A percentile compares a stretch with the other conserved stretches of the same genome.
Evolutionary conservation across 108 stramenopile genomes (phyloP).

Genomic region (Thalassiosira profunda): DNA sequence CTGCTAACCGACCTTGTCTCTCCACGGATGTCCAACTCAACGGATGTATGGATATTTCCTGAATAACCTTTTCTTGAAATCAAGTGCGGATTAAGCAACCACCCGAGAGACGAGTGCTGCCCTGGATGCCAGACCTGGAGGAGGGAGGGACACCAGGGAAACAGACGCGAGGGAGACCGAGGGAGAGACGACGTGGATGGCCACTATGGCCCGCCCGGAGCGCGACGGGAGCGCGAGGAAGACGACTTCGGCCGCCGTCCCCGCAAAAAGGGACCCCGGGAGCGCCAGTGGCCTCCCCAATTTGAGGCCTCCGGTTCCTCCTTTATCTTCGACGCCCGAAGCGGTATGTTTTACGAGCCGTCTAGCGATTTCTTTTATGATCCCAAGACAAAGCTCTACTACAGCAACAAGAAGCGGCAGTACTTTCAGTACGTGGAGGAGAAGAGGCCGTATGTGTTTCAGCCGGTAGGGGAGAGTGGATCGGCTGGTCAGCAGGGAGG

Average conservation of each 20-base stretch:
- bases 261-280: not conserved
- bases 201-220: slow-evolving; percentile 3
- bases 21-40: not conserved
- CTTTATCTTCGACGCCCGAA: slow-evolving; percentile 76
- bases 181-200: slow-evolving; percentile 6
- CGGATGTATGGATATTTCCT: not conserved
- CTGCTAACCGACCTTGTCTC: not conserved
- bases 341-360: slow-evolving; percentile 88
- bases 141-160: not conserved
- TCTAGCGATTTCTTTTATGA: slow-evolving; percentile 82
- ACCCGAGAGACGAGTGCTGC: slow-evolving; percentile 24
- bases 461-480: slow-evolving; percentile 20
- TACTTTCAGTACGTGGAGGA: slow-evolving; percentile 63
- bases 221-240: not conserved
- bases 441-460: slow-evolving; percentile 22
- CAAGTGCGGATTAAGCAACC: slow-evolving; percentile 33
- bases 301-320: slow-evolving; percentile 72
- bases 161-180: not conserved
- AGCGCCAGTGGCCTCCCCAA: slow-evolving; percentile 74
- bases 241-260: slow-evolving; percentile 6
- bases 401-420: slow-evolving; percentile 56
- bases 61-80: not conserved
- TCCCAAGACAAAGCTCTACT: slow-evolving; percentile 86
- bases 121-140: slow-evolving; percentile 22
- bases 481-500: not conserved